Evolutionary conservation across 441 rosid genomes (phyloP), one percentile per base, ranked within the genome.

Genomic region (Euphorbia schlechtendalii): DNA sequence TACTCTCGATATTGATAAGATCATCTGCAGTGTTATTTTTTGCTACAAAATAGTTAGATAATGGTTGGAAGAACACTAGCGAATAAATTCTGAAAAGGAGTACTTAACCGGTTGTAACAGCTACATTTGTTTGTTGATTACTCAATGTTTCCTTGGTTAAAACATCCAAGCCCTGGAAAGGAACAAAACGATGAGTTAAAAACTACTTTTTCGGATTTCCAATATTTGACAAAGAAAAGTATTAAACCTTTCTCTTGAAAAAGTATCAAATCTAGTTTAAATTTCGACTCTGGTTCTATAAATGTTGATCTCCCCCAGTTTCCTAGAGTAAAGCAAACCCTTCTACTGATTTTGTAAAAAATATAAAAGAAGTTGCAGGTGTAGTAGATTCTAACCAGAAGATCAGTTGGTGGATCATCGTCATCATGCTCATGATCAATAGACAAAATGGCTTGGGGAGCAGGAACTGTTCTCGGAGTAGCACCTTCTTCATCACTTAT

Each of bases 161-260:
- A 10, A 75, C 73, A 24, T 75, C 76, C 70, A 73, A 68, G 40
- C 68, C 54, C 79, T 78, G 46, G n/a, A 59, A 34, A 32, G 12
- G 61, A 14, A 20, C 54, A 38, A 57, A 65, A 18, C 64, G 24
- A 40, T n/a, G n/a, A n/a, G n/a, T n/a, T n/a, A n/a, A n/a, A n/a
- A n/a, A n/a, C n/a, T n/a, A n/a, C n/a, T n/a, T n/a, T n/a, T n/a
- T n/a, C n/a, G n/a, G n/a, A n/a, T n/a, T n/a, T n/a, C n/a, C n/a
- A n/a, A n/a, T n/a, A n/a, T n/a, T n/a, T 32, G 3, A 6, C 3
- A 32, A 2, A 32, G 34, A 32, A 32, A 32, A 32, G 3, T 32
- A 32, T 32, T 3, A 32, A 32, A 32, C 6, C 3, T n/a, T n/a
- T 2, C 34, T 32, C 34, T 32, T 32, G 34, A 32, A 32, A 32